Evolutionary conservation across 2,329 filamentous ascomycete genomes (phyloP).

Genomic region (Ustulina deusta): DNA sequence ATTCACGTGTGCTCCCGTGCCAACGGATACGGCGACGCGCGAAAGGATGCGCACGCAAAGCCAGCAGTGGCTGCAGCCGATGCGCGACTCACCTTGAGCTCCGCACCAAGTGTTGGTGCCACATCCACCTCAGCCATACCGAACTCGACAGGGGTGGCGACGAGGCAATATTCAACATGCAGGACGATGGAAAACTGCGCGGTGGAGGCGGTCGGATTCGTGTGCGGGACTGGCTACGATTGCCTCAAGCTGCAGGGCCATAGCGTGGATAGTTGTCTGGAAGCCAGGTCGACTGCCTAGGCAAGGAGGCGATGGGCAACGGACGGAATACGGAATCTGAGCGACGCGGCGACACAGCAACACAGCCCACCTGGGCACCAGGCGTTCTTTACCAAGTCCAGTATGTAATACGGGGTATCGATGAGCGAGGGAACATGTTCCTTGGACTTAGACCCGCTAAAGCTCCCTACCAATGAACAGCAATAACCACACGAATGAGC

Average conservation of each 20-base stretch:
- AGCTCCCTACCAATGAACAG: background rate
- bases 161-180: constrained; percentile 41
- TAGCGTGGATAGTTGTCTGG: constrained; percentile 15
- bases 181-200: constrained; percentile 28
- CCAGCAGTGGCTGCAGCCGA: constrained; percentile 34
- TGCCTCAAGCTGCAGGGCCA: constrained; percentile 32
- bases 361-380: constrained; percentile 29
- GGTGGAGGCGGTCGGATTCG: constrained; percentile 23
- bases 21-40: background rate
- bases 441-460: constrained; percentile 8
- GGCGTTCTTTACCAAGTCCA: background rate
- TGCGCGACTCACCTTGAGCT: constrained; percentile 80
- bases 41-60: constrained; percentile 18
- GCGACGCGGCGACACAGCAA: constrained; percentile 1
- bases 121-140: constrained; percentile 85
- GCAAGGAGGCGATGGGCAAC: constrained; percentile 1
- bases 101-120: constrained; percentile 88
- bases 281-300: background rate
- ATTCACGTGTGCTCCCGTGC: background rate
- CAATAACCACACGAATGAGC: background rate
- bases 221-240: constrained; percentile 27
- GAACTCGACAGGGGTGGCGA: constrained; percentile 39
- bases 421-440: background rate
- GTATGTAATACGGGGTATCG: constrained; percentile 16
- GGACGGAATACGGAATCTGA: constrained; percentile 8